Evolutionary conservation across 805 yeast species (phyloP).

Genomic region (Barnettozyma sucrosica): DNA sequence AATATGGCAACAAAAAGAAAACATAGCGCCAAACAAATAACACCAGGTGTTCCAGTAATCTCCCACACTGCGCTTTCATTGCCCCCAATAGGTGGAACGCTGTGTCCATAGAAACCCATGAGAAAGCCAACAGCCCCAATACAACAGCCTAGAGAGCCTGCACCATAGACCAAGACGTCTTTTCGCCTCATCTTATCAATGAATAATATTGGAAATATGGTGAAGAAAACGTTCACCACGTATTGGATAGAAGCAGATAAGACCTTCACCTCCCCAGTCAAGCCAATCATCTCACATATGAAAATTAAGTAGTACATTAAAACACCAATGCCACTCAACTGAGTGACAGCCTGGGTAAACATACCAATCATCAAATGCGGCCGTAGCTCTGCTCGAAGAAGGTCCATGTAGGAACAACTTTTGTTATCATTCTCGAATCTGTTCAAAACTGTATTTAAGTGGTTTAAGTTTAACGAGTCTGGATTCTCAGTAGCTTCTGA

Average conservation of each 20-base stretch:
- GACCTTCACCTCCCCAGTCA: slow-evolving; percentile 30
- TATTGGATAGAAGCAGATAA: slow-evolving; percentile 36
- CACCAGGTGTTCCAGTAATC: slow-evolving; percentile 35
- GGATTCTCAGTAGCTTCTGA: not conserved
- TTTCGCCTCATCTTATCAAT: slow-evolving; percentile 42
- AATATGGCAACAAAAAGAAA: slow-evolving; percentile 41
- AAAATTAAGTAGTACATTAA: slow-evolving; percentile 39
- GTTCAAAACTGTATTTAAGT: slow-evolving; percentile 21
- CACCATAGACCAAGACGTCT: slow-evolving; percentile 41
- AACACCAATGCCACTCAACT: slow-evolving; percentile 39
- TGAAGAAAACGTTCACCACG: slow-evolving; percentile 35
- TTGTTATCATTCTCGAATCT: slow-evolving; percentile 23
- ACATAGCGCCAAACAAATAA: slow-evolving; percentile 38
- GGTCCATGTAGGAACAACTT: slow-evolving; percentile 26
- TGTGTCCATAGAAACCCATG: slow-evolving; percentile 33
- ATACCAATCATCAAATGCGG: slow-evolving; percentile 35
- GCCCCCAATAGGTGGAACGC: slow-evolving; percentile 27
- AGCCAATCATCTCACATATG: slow-evolving; percentile 44
- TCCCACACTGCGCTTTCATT: slow-evolving; percentile 33
- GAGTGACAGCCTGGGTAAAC: slow-evolving; percentile 36
- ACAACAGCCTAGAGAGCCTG: slow-evolving; percentile 31
- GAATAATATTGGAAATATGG: slow-evolving; percentile 38
- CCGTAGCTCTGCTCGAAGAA: slow-evolving; percentile 31
- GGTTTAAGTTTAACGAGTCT: slow-evolving; percentile 13
- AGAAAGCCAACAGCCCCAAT: slow-evolving; percentile 31